Percentiles rank a stretch among this genome's conserved stretches.
These are phyloP conservation scores for Agrostemma githago DNA, from an alignment of 148 eudicot species.

Conservation along the genomic window DNA sequence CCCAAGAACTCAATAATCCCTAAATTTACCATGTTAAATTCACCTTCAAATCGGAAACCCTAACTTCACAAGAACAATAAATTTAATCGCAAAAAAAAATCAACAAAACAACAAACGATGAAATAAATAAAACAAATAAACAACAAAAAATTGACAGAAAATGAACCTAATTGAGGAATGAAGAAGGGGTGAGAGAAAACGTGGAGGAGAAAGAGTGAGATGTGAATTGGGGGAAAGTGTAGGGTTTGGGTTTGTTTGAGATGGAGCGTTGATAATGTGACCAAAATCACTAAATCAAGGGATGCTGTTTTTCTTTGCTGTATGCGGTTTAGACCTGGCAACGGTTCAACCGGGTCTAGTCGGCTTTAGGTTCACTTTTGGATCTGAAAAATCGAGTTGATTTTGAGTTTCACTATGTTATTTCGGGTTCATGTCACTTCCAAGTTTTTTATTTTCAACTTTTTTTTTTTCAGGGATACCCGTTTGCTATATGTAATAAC, in stretches of 20 bases:
- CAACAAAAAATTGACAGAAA: neutral
- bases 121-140: neutral
- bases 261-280: neutral
- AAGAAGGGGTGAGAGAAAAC: slow-evolving; percentile 7
- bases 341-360: too few relatives aligned
- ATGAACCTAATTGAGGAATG: neutral
- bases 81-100: neutral
- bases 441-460: too few relatives aligned
- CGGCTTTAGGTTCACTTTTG: too few relatives aligned
- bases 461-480: too few relatives aligned
- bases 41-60: neutral
- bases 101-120: neutral
- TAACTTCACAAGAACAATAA: neutral
- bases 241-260: neutral
- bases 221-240: neutral
- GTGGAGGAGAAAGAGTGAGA: neutral
- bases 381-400: too few relatives aligned
- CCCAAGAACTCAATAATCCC: neutral
- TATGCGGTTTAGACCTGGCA: too few relatives aligned
- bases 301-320: neutral
- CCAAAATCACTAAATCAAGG: neutral
- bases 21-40: neutral
- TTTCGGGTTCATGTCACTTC: too few relatives aligned
- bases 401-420: too few relatives aligned
- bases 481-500: too few relatives aligned